A percentile compares a stretch with the other conserved stretches of the same genome.
Evolutionary conservation across 768 basidiomycete genomes (phyloP).

Genomic region (Boletales sp.): DNA sequence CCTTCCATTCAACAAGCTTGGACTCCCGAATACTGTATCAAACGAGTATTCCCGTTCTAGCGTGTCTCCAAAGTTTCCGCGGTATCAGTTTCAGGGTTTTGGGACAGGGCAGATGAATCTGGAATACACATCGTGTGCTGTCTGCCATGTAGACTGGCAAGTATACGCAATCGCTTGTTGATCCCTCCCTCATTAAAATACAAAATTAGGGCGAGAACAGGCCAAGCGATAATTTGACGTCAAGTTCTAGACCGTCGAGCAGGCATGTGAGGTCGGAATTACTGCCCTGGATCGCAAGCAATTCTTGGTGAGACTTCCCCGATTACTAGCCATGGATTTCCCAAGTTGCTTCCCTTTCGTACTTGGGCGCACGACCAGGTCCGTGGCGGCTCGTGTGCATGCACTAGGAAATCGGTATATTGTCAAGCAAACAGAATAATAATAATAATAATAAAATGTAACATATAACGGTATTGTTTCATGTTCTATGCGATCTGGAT

Average conservation of each 20-base stretch:
- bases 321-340: constrained; percentile 2
- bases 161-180: constrained; percentile 14
- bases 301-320: not conserved
- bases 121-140: constrained; percentile 16
- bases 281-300: constrained; percentile 1
- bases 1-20: constrained; percentile 12
- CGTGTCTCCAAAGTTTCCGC: constrained; percentile 22
- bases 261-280: constrained; percentile 10
- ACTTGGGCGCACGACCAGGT: not conserved
- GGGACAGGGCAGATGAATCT: constrained; percentile 21
- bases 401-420: too few species aligned
- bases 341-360: too few species aligned
- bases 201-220: constrained; percentile 24
- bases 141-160: constrained; percentile 18
- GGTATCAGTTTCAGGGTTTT: constrained; percentile 25
- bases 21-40: constrained; percentile 11
- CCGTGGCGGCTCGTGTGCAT: not conserved
- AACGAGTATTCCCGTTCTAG: constrained; percentile 14
- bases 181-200: constrained; percentile 17
- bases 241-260: constrained; percentile 23
- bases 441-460: constrained; percentile 1
- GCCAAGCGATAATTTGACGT: constrained; percentile 26
- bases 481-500: constrained; percentile 8
- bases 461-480: constrained; percentile 11
- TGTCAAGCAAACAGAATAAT: not conserved